Evolutionary conservation across 306 rosid genomes (phyloP).

Genomic region (Sicyos edulis): DNA sequence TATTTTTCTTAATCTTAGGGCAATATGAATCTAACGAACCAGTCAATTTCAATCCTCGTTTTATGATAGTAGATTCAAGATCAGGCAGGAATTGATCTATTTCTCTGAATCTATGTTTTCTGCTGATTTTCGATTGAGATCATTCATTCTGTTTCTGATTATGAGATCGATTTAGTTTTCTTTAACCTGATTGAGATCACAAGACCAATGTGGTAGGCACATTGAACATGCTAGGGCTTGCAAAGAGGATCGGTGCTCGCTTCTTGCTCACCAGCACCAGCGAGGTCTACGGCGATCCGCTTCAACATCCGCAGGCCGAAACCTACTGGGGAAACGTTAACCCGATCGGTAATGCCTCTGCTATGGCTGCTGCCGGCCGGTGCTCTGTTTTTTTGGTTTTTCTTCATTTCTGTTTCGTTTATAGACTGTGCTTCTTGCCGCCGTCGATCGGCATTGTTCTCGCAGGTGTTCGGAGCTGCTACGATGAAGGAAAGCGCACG

Average conservation of each 20-base stretch:
- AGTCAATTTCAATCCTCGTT: not conserved
- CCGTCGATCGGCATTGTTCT: not conserved
- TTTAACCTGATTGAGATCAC: conserved; percentile 32
- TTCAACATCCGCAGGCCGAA: conserved; percentile 87
- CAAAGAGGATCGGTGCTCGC: conserved; percentile 78
- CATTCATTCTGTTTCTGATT: not conserved
- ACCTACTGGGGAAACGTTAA: conserved; percentile 95
- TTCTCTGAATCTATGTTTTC: not conserved
- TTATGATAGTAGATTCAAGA: too few species aligned
- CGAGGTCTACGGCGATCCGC: conserved; percentile 94
- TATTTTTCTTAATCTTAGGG: not conserved
- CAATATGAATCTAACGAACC: not conserved
- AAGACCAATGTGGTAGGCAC: conserved; percentile 97
- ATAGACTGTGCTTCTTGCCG: not conserved
- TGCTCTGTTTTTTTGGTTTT: not conserved
- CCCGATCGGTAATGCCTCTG: conserved; percentile 55
- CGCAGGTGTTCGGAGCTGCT: conserved; percentile 88
- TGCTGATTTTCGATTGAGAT: not conserved
- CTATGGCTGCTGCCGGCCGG: not conserved
- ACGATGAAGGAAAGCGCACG: conserved; percentile 90
- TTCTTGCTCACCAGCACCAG: conserved; percentile 88
- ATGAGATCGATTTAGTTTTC: not conserved
- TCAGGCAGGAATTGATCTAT: too few species aligned
- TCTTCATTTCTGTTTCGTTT: not conserved
- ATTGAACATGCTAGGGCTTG: conserved; percentile 78